Evolutionary conservation across 192 early-diverging fungal species (phyloP), one percentile per base, ranked within the genome.

Genomic region (Podila clonocystis): DNA sequence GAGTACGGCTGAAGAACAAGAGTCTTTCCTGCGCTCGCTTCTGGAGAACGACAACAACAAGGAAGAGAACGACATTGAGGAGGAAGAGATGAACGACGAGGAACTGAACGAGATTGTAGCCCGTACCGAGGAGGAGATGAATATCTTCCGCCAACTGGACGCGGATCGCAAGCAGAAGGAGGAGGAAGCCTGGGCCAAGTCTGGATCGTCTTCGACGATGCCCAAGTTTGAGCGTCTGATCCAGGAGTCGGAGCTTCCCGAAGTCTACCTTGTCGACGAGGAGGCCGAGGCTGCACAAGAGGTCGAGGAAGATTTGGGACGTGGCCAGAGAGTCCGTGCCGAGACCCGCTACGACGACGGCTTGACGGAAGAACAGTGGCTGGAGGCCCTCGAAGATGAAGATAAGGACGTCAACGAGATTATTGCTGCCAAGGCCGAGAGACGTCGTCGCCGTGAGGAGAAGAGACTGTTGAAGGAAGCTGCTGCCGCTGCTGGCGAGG

Each of bases 71-170:
- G 89, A 90, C 36, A 86, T 82, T 9, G 93, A 92, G 31, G 91
- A 93, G 26, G 91, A 92, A 30, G 87, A 92, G 17, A 84, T 94
- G 79, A 90, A 93, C 29, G 95, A 98, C 75, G 93, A 95, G 31
- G 95, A 99, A 61, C 76, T 99, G 48, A 98, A 98, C 80, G 94
- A 95, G 73, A 92, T 99, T 73, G 85, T 99, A 28, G 93, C 95
- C n/a, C 89, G 98, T 49, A 83, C 87, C 36, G 95, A 97, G 19
- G 89, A 93, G 12, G 98, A 99, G 72, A 72, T 91, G 62, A 85
- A 67, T 17, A 65, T 94, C 8, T 98, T 97, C 79, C 85, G 85
- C 36, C 41, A 86, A 48, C 90, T 99, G 72, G 97, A 99, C 85
- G 50, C 62, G 15, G 93, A 96, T 63, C 90, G 95, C 19, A 58